Evolutionary conservation across 306 rosid genomes (phyloP), one percentile per base, ranked within the genome.

Genomic region (Inga oerstediana): DNA sequence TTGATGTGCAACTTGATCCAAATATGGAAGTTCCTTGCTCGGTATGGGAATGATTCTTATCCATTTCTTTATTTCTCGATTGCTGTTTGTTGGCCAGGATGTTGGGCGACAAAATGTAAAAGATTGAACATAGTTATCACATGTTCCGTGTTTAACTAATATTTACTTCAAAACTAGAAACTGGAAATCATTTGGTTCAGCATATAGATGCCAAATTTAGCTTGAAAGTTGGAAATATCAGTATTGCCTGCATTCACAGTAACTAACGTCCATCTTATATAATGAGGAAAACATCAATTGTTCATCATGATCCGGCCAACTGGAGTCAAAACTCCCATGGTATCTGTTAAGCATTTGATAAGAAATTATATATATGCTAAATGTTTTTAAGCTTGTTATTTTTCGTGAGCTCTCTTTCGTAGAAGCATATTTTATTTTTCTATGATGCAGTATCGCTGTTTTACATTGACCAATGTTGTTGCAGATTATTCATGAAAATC

Each of bases 401-500:
- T 22, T 72, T 1, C 27, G 12, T 72, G 37, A 10, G 45, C 75
- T 71, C 19, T 59, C 66, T 35, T 7, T 73, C 22, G 24, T 27
- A 30, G 77, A 74, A 24, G 17, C 39, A 41, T 68, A 19, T 4
- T 69, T 1, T 71, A 7, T 24, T 19, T 74, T 10, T 32, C 14
- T 48, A 2, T 43, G 20, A 32, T 34, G 41, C 56, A 43, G n/a
- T 22, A 71, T 71, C 10, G 8, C 10, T 10, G 35, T 44, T 58
- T 58, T 22, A 35, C 54, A 58, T 74, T 69, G 68, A 74, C 19
- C 58, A 54, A 45, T 72, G 70, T 68, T 27, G 30, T 46, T 84
- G 79, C 96, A 92, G 96, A 86, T 92, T 62, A 82, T 90, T 56
- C 96, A 92, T 81, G 91, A 89, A 72, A 85, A 86, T 74, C 90